Conservation (phyloP, 2,329 filamentous ascomycete genomes). For the Talaromyces marneffei region DNA sequence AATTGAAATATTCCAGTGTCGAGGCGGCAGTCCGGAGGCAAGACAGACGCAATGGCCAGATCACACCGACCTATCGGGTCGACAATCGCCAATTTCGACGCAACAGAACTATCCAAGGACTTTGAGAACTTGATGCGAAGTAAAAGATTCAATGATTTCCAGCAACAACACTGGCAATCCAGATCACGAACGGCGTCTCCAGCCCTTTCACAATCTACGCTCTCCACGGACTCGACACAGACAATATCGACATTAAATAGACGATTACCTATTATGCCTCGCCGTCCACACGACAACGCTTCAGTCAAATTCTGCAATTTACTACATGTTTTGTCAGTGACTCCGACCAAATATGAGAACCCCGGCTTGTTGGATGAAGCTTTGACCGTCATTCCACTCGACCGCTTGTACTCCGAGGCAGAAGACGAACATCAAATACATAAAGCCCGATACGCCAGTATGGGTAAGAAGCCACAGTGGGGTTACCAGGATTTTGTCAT, state of each 20-base stretch:
- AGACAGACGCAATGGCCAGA: slow-evolving; percentile 4
- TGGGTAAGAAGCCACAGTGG: slow-evolving; percentile 83
- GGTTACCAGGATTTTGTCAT: slow-evolving; percentile 97
- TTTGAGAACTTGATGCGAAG: slow-evolving; percentile 84
- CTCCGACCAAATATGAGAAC: slow-evolving; percentile 92
- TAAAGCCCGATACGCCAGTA: slow-evolving; percentile 78
- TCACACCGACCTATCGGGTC: slow-evolving; percentile 1
- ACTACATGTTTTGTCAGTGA: slow-evolving; percentile 76
- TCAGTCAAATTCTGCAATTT: slow-evolving; percentile 75
- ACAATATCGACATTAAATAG: slow-evolving; percentile 32
- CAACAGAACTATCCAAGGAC: slow-evolving; percentile 69
- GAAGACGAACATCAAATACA: slow-evolving; percentile 89
- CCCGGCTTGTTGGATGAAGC: slow-evolving; percentile 91
- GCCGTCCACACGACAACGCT: slow-evolving; percentile 64
- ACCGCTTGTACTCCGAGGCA: slow-evolving; percentile 86
- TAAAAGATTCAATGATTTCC: slow-evolving; percentile 78
- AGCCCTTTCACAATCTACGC: slow-evolving; percentile 35
- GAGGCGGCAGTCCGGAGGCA: not conserved
- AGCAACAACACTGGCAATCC: slow-evolving; percentile 52
- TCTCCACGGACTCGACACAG: slow-evolving; percentile 29
- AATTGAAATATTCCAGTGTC: not conserved
- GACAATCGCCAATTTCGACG: slow-evolving; percentile 12
- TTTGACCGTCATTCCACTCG: slow-evolving; percentile 75
- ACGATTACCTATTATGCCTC: slow-evolving; percentile 61
- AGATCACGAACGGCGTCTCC: slow-evolving; percentile 56